Base-by-base conservation (phyloP, 176 grass and related monocot genomes). In the Oryza officinalis region DNA sequence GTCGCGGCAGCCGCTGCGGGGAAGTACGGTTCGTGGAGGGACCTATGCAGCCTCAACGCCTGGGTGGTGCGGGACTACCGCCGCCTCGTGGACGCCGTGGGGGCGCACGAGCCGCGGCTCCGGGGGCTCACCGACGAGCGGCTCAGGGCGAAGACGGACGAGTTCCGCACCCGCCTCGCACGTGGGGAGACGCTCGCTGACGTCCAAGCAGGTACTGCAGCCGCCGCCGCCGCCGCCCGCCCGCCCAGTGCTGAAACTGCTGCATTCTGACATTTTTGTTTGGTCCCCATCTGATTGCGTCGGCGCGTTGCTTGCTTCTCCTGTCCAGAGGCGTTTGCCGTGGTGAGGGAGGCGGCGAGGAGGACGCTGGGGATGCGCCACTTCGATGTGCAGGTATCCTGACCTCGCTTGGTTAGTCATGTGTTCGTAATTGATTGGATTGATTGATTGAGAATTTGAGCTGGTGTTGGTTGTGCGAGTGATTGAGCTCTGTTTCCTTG, bases 21-120 rank as follows among this genome's bases (percentile, higher is more conserved):
- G 22, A 82, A 67, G 37, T n/a, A 5, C 0, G 68, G 27, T 32
- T 83, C 88, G 2, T 98, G 91, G 96, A 92, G 70, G 72, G 91
- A 95, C 67, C 13, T 95, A 20, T 95, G 64, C 87, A 95, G 76
- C 79, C 81, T 98, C 81, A 95, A 98, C 79, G 83, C 82, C 18
- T 95, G 96, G 96, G 93, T 98, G 71, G 96, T 98, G 20, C 76
- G 83, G 0, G 91, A 98, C 80, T 98, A 98, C 83, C 50, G 78
- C 85, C 83, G 96, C 72, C 96, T 95, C 40, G 96, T 98, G 44
- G 73, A 37, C 74, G 72, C 89, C 38, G 91, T 98, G 33, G 89
- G 81, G 80, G 83, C 79, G 69, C 68, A 92, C n/a, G 96, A 98
- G 73, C 76, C 79, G 46, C 67, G 23, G 49, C 90, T 95, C 67